Evolutionary conservation across 495 filamentous ascomycete genomes (phyloP), one percentile per base, ranked within the genome.

Genomic region (Talaromyces borbonicus): DNA sequence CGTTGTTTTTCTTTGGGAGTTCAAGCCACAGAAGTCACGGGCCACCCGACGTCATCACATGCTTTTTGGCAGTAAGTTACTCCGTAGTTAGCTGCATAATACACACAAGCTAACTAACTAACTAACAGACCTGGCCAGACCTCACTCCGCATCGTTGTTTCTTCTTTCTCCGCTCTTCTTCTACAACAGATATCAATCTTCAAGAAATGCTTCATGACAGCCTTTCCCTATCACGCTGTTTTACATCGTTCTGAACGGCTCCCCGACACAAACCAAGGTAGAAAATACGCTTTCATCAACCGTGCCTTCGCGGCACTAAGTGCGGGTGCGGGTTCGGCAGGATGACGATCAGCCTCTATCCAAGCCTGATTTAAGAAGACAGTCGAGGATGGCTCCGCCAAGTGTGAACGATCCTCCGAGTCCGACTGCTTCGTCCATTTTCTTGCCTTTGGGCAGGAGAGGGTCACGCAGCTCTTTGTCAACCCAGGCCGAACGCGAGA

Each of bases 391-490:
- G 73, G 61, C 57, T 49, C 60, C 61, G 35, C 62, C 62, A 30
- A 65, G 56, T 48, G 58, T 57, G 24, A 58, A 58, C 53, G 59
- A 57, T 48, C 60, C 57, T 31, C 53, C 56, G 30, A 71, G 68
- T 51, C 68, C 67, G 26, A 67, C 71, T 26, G 53, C 59, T 30
- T 72, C 70, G 32, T 62, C 70, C 5, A 56, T 63, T 30, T 63
- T 69, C 38, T 55, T 68, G 36, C 68, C 68, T 3, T 62, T 68
- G 14, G 65, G 66, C 15, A 61, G 62, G 36, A 70, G 67, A 32
- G 80, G 74, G 14, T 90, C 87, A 3, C 56, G 83, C 14, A 65
- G 71, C 26, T 90, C 86, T 15, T 49, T 79, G 11, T 76, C 79
- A 12, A 75, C 77, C 5, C 70, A 72, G 18, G 62, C 81, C 44